phyloP scores from a whole-genome alignment of 495 filamentous ascomycete species.

The Aspergillus carlsbadensis region DNA sequence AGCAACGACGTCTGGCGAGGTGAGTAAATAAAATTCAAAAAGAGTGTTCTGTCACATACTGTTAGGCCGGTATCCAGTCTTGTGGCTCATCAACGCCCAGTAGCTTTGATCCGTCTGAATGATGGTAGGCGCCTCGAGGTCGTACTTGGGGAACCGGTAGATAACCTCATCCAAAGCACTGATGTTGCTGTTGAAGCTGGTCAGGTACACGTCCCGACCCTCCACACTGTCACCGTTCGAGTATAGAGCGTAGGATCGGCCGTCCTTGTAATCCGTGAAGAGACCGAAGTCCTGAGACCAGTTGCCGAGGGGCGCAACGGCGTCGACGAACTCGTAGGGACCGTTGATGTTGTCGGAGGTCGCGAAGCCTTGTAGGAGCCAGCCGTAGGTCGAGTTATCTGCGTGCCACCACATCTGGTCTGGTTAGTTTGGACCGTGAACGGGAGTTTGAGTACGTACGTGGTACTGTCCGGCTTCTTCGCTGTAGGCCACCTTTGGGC shows the following conservation, averaged over 20 bases:
- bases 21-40: background rate
- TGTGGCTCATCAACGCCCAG: constrained; percentile 30
- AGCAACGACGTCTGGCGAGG: constrained; percentile 22
- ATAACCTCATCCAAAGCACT: constrained; percentile 21
- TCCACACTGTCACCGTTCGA: constrained; percentile 25
- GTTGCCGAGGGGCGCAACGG: constrained; percentile 28
- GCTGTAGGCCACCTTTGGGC: constrained; percentile 29
- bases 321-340: constrained; percentile 28
- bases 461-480: constrained; percentile 24
- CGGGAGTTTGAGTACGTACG: constrained; percentile 1
- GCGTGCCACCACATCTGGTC: constrained; percentile 30
- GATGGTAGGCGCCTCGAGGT: constrained; percentile 28
- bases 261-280: constrained; percentile 27
- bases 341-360: constrained; percentile 19
- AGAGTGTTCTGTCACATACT: constrained; percentile 8
- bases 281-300: constrained; percentile 30
- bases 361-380: constrained; percentile 26
- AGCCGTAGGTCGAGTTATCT: constrained; percentile 28
- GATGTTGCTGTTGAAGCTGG: constrained; percentile 20
- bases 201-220: constrained; percentile 26
- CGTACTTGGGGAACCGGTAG: constrained; percentile 26
- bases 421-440: background rate
- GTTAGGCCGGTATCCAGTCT: constrained; percentile 29
- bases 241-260: constrained; percentile 25
- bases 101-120: constrained; percentile 28